A percentile compares a stretch with the other conserved stretches of the same genome.
phyloP scores from a whole-genome alignment of 2,329 filamentous ascomycete genomes.

The Xylaria sp. region DNA sequence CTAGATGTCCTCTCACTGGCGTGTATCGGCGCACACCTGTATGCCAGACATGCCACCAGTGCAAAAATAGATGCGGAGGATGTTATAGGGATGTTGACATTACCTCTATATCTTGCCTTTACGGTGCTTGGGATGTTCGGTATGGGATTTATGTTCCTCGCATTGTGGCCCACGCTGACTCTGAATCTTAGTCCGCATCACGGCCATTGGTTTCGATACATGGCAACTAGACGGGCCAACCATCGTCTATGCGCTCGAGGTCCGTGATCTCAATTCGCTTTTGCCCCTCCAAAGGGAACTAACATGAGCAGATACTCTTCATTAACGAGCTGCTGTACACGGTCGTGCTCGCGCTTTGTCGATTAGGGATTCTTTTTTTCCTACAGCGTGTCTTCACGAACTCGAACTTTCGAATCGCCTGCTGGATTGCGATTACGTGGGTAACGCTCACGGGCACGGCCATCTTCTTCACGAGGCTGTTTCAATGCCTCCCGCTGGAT shows the following conservation, averaged over 20 bases:
- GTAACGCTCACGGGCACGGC: conserved; percentile 5
- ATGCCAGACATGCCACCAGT: background rate
- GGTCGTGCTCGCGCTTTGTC: conserved; percentile 34
- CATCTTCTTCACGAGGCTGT: conserved; percentile 13
- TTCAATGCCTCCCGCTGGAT: conserved; percentile 18
- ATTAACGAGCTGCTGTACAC: conserved; percentile 10
- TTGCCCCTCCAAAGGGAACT: background rate
- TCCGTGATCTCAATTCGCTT: background rate
- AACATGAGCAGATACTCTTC: conserved; percentile 13
- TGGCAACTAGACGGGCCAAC: conserved; percentile 11
- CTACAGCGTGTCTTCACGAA: conserved; percentile 13
- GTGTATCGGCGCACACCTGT: conserved; percentile 3
- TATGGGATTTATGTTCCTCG: background rate
- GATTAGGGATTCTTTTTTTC: conserved; percentile 33
- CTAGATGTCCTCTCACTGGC: conserved; percentile 3
- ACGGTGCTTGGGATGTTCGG: conserved; percentile 6
- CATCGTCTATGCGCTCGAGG: conserved; percentile 10
- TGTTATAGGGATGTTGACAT: conserved; percentile 3
- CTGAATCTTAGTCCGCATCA: conserved; percentile 6
- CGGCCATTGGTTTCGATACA: conserved; percentile 9
- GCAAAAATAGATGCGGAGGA: conserved; percentile 5
- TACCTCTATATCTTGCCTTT: conserved; percentile 7
- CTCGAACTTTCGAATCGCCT: conserved; percentile 1
- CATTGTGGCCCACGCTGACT: background rate
- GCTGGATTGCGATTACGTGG: conserved; percentile 11